Base-by-base conservation (phyloP, 768 basidiomycete species). In the Boletus insuetus region DNA sequence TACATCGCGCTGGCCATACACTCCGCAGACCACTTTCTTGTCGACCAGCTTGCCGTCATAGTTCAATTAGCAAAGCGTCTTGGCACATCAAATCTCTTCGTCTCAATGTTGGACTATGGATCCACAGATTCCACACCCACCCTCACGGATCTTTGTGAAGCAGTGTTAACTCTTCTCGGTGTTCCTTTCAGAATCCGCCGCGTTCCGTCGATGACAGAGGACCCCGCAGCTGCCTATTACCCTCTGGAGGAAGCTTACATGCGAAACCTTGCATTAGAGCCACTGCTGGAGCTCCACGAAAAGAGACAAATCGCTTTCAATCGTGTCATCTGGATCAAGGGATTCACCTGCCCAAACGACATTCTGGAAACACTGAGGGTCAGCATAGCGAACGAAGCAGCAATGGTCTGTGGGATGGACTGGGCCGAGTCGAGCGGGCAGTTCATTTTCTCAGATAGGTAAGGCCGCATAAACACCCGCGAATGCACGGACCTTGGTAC, bases 321-420 rank as follows among this genome's bases (percentile, higher is more conserved):
- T 60, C 79, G 94, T 11, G 97, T 98, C 37, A 82, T 99, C 43
- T 99, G 97, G 97, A 79, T 98, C 58, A 99, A 98, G 67, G 97
- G 97, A 0, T 99, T 99, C 70, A 98, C 97, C 0, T 99, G 97
- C 68, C 97, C 97, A 3, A 96, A 94, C 65, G 97, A 99, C 69
- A 94, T 99, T 46, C 77, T 99, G 49, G 97, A 99, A 73, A 96
- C 91, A 22, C 85, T 98, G 68, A 86, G 94, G 59, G 88, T 98
- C 57, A 92, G 89, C 68, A 80, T 89, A 61, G 81, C 82, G 32
- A 99, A 98, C 67, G 84, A 94, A 61, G 97, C 97, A 3, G 92
- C 94, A 0, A 93, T 99, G 92, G 94, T 98, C 2, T 98, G 97
- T 67, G 96, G 95, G n/a, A 98, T 98, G 96, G 97, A 99, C 67